Conservation (phyloP, 148 eudicot species). For the Cornus controversa region DNA sequence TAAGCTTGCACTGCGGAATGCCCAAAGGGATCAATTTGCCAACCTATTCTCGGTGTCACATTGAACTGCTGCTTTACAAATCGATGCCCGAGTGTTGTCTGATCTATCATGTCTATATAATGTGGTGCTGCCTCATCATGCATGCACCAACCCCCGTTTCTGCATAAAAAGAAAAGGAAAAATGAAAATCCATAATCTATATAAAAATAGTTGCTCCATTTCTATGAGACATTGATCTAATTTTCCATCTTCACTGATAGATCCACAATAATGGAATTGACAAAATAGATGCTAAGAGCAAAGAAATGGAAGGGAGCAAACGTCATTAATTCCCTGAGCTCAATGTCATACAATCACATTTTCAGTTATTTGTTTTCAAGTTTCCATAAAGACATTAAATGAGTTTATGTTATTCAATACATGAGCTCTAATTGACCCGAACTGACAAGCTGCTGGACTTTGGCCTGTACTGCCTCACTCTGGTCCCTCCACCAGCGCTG, state of each 20-base stretch:
- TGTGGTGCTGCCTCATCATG: conserved; percentile 97
- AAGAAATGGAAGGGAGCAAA: background rate
- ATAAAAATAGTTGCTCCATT: too few relatives aligned
- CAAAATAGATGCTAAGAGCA: background rate
- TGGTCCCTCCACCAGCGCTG: conserved; percentile 97
- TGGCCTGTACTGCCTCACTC: conserved; percentile 46
- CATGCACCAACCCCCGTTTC: conserved; percentile 98
- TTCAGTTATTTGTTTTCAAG: background rate
- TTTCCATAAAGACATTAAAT: too few relatives aligned
- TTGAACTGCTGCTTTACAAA: conserved; percentile 77
- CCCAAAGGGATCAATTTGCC: conserved; percentile 99
- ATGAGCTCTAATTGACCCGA: conserved; percentile 92
- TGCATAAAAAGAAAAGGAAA: conserved; percentile 21
- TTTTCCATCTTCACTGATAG: background rate
- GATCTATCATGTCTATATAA: conserved; percentile 98
- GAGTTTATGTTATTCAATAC: conserved; percentile 28
- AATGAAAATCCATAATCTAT: too few relatives aligned
- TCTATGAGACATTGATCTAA: too few relatives aligned
- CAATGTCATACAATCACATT: background rate
- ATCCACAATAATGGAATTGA: background rate
- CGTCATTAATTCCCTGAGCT: too few relatives aligned
- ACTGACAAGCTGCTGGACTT: conserved; percentile 57
- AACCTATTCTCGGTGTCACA: conserved; percentile 90
- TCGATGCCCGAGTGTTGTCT: conserved; percentile 86
- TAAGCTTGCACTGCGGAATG: conserved; percentile 99